Evolutionary conservation across 495 filamentous ascomycete genomes (phyloP), one percentile per base, ranked within the genome.

Genomic region (Neurospora pannonica): DNA sequence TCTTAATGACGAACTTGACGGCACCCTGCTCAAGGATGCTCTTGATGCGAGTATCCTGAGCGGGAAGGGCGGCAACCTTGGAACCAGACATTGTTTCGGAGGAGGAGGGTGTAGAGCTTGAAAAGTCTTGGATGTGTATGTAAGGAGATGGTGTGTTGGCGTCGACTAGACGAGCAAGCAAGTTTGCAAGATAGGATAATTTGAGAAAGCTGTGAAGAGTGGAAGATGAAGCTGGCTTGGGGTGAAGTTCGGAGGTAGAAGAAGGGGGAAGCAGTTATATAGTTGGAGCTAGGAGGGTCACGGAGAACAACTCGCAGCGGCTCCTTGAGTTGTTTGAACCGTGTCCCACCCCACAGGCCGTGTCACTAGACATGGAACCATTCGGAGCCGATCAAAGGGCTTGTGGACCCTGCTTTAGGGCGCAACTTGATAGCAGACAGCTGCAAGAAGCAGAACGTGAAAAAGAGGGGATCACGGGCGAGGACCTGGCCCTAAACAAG

Each of bases 1-100:
- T 80, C 79, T 79, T 83, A 75, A 87, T 82, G 62, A 82, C 81
- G 81, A 87, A 87, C 74, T 75, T 78, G 75, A 86, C 60, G 38
- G 77, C 79, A 74, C 79, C 79, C 72, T 9, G 77, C 77, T 83
- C 77, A 40, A 86, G 78, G 74, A 79, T 74, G 39, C 79, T n/a
- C 67, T 81, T 76, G 75, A 84, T 39, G 38, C 78, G 78, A 31
- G 70, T 15, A 37, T 81, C 76, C 31, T 73, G 43, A 13, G 70
- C 46, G 38, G 74, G 38, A 70, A 76, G 67, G 43, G 75, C 71
- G 28, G 43, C 31, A 60, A n/a, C 31, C 42, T 21, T 24, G 10
- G 71, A 34, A 37, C 31, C 28, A 13, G 71, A 72, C 42, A 67
- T 67, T 67, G 54, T 67, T 31, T 34, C 13, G 28, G 71, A 72